Conservation (phyloP, 306 rosid genomes). For the Castanea mollissima region DNA sequence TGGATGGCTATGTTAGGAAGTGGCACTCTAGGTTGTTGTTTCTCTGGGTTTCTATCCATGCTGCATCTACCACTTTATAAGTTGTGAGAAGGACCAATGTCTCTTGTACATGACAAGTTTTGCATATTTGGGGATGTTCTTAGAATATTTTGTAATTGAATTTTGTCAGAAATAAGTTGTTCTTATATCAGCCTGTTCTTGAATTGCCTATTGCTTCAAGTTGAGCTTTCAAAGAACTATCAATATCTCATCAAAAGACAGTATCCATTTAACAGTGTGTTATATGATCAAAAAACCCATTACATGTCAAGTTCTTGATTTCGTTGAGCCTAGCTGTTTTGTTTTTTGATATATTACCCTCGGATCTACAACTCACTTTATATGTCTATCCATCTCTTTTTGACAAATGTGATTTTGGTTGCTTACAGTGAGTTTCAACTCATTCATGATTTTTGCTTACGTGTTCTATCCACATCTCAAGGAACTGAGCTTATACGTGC, state of each 20-base stretch:
- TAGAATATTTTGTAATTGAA: not conserved
- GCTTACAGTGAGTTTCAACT: not conserved
- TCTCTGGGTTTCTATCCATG: not conserved
- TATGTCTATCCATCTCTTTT: not conserved
- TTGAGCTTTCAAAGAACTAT: not conserved
- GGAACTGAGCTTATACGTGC: slow-evolving; percentile 85
- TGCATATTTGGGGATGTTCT: not conserved
- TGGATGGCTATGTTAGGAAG: not conserved
- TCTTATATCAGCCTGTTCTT: not conserved
- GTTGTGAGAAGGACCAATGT: not conserved
- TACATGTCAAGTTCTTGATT: too few relatives aligned
- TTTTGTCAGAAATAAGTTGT: not conserved
- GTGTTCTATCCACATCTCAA: slow-evolving; percentile 82
- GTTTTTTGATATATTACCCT: not conserved
- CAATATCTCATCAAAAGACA: too few relatives aligned
- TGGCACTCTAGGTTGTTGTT: not conserved
- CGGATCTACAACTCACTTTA: too few relatives aligned
- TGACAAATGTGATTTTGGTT: not conserved
- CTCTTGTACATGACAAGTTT: not conserved
- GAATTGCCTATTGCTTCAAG: not conserved
- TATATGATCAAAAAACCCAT: too few relatives aligned
- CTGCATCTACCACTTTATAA: not conserved
- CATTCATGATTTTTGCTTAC: slow-evolving; percentile 88
- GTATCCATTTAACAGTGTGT: too few relatives aligned
- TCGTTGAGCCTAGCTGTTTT: too few relatives aligned